Base-by-base conservation (phyloP, 1,284 basidiomycete genomes). In the Anthracocystis panici-leucophaei region DNA sequence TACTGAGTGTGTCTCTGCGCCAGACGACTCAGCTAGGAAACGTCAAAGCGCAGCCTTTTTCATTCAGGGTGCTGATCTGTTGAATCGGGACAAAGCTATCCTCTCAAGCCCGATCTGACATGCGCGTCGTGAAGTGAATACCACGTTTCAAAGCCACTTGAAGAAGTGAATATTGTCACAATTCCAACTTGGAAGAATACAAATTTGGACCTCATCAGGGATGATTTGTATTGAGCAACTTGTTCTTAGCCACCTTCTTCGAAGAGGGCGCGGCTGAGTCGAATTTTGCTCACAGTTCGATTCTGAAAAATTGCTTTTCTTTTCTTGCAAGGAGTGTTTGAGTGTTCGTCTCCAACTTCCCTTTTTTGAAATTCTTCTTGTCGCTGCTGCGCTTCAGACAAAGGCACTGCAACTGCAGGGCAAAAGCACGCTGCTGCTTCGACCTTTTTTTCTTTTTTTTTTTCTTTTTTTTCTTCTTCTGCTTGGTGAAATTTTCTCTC, bases 261-360 rank as follows among this genome's bases (percentile, higher is more conserved):
- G 29, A 48, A 51, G 31, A 16, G 12, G 35, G 27, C 38, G 41
- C 40, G 54, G 54, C 61, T 63, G 61, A 63, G 61, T 63, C 48
- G 48, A 20, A 38, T 38, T 38, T 14, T 5, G 9, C 6, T n/a
- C 41, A 48, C 16, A 52, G 31, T 52, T 52, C 51, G 51, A 52
- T 52, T 52, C 41, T 38, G 21, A 52, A 25, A 21, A 35, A 23
- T 33, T 51, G 29, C 33, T 35, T 41, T 25, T 52, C 38, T 38
- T 41, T 25, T 49, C 23, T 11, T 50, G 11, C 12, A 3, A 38
- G 27, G 27, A 3, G 14, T 31, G 46, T 49, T n/a, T 49, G 27
- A 21, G 38, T 54, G 52, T n/a, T 27, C 38, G 20, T 56, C 31
- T 54, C 41, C 14, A 38, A 38, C 44, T 31, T 55, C 20, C 42